These are phyloP conservation scores for Aspergillus persii DNA, from an alignment of 2,329 filamentous ascomycete genomes.

Conservation along the genomic window DNA sequence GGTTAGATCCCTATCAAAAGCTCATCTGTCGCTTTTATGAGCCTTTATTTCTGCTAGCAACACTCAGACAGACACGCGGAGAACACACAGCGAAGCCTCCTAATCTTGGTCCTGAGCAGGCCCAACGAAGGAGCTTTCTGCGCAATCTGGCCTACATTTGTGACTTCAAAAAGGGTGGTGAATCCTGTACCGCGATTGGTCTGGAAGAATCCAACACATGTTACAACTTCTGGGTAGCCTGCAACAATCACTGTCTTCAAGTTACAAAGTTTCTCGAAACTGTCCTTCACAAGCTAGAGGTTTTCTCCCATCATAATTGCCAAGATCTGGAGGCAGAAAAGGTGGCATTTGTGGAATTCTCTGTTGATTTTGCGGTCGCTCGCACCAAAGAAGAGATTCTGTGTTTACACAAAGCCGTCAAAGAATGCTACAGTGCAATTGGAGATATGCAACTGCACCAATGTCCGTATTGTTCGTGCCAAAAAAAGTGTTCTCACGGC, in stretches of 20 bases:
- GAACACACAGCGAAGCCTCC: slow-evolving; percentile 1
- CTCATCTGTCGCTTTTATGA: slow-evolving; percentile 40
- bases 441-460: slow-evolving; percentile 2
- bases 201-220: slow-evolving; percentile 34
- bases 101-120: slow-evolving; percentile 3
- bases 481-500: background rate
- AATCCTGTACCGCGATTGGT: slow-evolving; percentile 46
- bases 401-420: slow-evolving; percentile 7
- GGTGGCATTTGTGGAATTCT: slow-evolving; percentile 9
- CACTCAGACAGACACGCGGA: slow-evolving; percentile 13
- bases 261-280: slow-evolving; percentile 31
- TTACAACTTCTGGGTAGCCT: slow-evolving; percentile 47
- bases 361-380: slow-evolving; percentile 10
- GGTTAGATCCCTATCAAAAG: slow-evolving; percentile 6
- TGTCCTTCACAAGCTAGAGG: slow-evolving; percentile 21
- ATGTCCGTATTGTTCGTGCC: slow-evolving; percentile 4
- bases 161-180: slow-evolving; percentile 48
- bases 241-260: slow-evolving; percentile 32
- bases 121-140: slow-evolving; percentile 12
- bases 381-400: slow-evolving; percentile 12
- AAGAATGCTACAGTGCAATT: slow-evolving; percentile 7
- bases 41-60: slow-evolving; percentile 33
- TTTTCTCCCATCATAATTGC: background rate
- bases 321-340: background rate
- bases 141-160: slow-evolving; percentile 42